phyloP scores from a whole-genome alignment of 208 protist genomes.

The Crithidia fasciculata region DNA sequence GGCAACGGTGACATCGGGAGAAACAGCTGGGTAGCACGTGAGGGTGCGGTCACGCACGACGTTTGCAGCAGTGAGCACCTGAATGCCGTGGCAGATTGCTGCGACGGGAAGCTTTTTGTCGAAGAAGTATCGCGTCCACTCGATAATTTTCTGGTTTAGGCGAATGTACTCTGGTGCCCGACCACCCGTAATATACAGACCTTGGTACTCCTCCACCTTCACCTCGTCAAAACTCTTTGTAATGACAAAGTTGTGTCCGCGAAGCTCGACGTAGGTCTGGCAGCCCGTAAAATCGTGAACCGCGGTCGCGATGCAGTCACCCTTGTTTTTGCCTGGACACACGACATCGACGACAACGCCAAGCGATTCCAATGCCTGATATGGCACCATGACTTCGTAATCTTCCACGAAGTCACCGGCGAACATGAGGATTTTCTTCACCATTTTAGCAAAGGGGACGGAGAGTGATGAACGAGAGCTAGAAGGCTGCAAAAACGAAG shows the following conservation, averaged over 20 bases:
- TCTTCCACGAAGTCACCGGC: constrained; percentile 51
- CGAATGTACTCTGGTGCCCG: constrained; percentile 41
- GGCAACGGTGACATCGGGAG: constrained; percentile 29
- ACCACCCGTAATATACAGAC: constrained; percentile 43
- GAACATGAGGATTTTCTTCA: constrained; percentile 45
- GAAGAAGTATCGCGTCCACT: constrained; percentile 42
- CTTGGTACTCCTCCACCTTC: constrained; percentile 35
- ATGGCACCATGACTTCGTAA: constrained; percentile 52
- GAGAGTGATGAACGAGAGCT: not conserved
- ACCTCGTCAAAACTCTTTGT: constrained; percentile 45
- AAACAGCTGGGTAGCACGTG: constrained; percentile 45
- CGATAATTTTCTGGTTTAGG: constrained; percentile 35
- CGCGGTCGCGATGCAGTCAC: constrained; percentile 32
- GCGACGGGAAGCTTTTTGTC: constrained; percentile 42
- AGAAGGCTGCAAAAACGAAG: not conserved
- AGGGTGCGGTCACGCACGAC: constrained; percentile 32
- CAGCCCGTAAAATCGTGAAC: constrained; percentile 41
- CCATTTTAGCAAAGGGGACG: constrained; percentile 13
- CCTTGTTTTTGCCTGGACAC: constrained; percentile 36
- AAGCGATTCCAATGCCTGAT: constrained; percentile 36
- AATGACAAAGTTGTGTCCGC: constrained; percentile 44
- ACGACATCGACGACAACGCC: constrained; percentile 38
- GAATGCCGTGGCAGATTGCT: constrained; percentile 41
- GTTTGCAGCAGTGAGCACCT: constrained; percentile 37
- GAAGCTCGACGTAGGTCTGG: constrained; percentile 44